Evolutionary conservation across 495 filamentous ascomycete species (phyloP), one percentile per base, ranked within the genome.

Genomic region (Podospora fimiseda): DNA sequence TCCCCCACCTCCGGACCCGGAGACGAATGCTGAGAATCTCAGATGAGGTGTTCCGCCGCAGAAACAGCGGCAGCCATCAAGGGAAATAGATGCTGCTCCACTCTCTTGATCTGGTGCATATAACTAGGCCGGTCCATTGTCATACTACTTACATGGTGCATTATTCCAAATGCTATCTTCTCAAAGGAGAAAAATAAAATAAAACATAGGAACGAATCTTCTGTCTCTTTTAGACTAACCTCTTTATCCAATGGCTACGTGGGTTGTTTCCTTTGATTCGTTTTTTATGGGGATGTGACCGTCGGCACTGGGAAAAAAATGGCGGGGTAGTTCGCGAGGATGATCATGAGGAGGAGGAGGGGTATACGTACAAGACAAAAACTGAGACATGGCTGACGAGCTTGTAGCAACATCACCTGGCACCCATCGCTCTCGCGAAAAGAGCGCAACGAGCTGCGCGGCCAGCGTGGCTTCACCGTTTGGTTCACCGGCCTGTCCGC

Each of bases 401-500:
- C 7, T 2, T 22, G 22, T 45, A 98, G 93, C 58, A 98, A 98
- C 81, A 95, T 98, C 70, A 97, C 93, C 73, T 97, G 88, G 90
- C 93, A 98, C 80, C 80, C 89, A 37, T 84, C 85, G 60, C 84
- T 98, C 60, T 88, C 89, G 46, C 89, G 88, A 66, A 66, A 70
- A 57, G 91, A 97, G 80, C 90, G 93, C 72, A 85, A 80, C 73
- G 60, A 70, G 44, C 74, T 87, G 62, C 88, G 89, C 69, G 81
- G 83, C 62, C 94, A 98, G 73, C 78, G 81, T 37, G 93, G 93
- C 60, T 86, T 93, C 68, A 98, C 93, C 42, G 84, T 98, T 68
- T 98, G 93, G 93, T 88, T 98, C 69, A 98, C 93, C 6, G 93
- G 93, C 21, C 85, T 98, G 41, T 92, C 87, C 16, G 93, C 92